Conservation (phyloP, 148 eudicot genomes). For the Nepenthes mirabilis region DNA sequence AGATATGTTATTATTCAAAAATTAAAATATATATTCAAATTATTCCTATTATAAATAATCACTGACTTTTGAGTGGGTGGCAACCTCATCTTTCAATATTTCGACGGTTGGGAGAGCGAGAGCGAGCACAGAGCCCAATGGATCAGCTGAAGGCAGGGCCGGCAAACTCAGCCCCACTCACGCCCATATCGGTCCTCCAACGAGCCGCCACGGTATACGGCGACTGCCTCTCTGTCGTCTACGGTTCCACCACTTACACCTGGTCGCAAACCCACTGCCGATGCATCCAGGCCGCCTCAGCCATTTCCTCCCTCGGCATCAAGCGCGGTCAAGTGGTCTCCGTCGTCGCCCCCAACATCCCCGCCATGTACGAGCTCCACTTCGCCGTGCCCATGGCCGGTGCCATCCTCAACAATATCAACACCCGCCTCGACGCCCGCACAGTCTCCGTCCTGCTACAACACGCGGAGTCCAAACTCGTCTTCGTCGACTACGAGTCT, state of each 20-base stretch:
- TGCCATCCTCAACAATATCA: constrained; percentile 33
- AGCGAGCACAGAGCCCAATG: constrained; percentile 17
- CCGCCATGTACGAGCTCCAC: constrained; percentile 66
- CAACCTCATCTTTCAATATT: no score
- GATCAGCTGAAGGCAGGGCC: constrained; percentile 34
- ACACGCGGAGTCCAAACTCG: constrained; percentile 23
- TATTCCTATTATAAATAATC: no score
- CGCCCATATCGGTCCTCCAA: constrained; percentile 47
- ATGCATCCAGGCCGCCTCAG: constrained; percentile 45
- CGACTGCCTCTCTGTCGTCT: constrained; percentile 39
- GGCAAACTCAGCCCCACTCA: constrained; percentile 55
- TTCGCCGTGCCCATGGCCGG: constrained; percentile 74
- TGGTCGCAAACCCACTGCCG: constrained; percentile 52
- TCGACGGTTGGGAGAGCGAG: no score
- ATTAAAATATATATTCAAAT: no score
- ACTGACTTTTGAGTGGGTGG: no score
- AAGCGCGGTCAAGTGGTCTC: constrained; percentile 41
- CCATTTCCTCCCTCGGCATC: constrained; percentile 29
- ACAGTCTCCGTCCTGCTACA: constrained; percentile 27
- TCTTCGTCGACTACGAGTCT: constrained; percentile 23
- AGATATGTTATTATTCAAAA: no score
- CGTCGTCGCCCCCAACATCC: constrained; percentile 62
- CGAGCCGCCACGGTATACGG: constrained; percentile 56
- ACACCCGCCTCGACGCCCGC: constrained; percentile 41
- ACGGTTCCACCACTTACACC: constrained; percentile 35